phyloP scores from a whole-genome alignment of 2,329 filamentous ascomycete genomes.

The Aspergillus glaucus region DNA sequence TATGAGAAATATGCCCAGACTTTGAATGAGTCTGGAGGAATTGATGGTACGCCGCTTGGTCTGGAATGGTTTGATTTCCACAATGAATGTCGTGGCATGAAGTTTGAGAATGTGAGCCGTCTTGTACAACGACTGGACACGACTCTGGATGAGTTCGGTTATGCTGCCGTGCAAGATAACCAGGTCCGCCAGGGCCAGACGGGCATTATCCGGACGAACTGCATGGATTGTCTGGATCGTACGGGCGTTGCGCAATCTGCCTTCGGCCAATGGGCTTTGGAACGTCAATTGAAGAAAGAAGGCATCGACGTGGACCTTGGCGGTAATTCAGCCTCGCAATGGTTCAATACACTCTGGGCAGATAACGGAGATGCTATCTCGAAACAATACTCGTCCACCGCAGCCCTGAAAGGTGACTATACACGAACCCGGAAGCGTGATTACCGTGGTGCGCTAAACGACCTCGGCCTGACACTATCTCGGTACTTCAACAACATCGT shows the following conservation, averaged over 20 bases:
- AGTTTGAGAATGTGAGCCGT: constrained; percentile 86
- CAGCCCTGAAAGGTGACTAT: constrained; percentile 93
- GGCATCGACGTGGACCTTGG: constrained; percentile 71
- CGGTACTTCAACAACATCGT: constrained; percentile 77
- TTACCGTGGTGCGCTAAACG: constrained; percentile 83
- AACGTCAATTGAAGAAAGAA: constrained; percentile 68
- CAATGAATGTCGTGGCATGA: constrained; percentile 86
- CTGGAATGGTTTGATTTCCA: constrained; percentile 99
- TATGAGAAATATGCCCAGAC: constrained; percentile 64
- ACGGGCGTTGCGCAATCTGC: constrained; percentile 96
- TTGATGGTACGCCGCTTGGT: constrained; percentile 48
- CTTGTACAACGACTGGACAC: constrained; percentile 65
- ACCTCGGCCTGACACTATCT: constrained; percentile 81
- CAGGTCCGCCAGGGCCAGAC: constrained; percentile 49
- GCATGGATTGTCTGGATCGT: constrained; percentile 95
- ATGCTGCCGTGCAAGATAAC: constrained; percentile 54
- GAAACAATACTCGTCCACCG: constrained; percentile 91
- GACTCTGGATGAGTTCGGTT: constrained; percentile 64
- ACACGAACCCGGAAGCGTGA: constrained; percentile 86
- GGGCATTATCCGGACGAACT: constrained; percentile 87
- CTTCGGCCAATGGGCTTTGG: constrained; percentile 74
- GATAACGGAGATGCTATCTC: constrained; percentile 96
- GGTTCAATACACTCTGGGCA: constrained; percentile 96
- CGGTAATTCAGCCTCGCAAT: constrained; percentile 70
- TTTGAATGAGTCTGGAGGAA: constrained; percentile 58